Evolutionary conservation across 805 yeast genomes (phyloP).

Genomic region (Metschnikowia anglica): DNA sequence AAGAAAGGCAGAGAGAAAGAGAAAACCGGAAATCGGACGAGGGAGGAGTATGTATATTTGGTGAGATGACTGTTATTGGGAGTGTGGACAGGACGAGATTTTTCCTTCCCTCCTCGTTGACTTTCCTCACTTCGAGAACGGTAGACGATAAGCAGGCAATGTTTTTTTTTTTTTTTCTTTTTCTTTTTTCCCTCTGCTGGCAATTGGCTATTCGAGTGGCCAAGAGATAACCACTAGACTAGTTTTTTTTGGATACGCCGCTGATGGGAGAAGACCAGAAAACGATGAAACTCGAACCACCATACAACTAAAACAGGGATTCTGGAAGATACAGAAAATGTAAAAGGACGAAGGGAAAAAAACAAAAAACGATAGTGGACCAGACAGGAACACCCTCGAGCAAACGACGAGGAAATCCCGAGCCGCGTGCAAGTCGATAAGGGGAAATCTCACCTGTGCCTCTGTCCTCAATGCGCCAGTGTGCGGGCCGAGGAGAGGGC

Average conservation of each 20-base stretch:
- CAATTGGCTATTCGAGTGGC: neutral
- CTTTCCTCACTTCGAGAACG: neutral
- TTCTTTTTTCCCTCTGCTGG: neutral
- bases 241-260: too few relatives aligned
- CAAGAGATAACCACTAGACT: too few relatives aligned
- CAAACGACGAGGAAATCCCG: neutral
- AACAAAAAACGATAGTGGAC: neutral
- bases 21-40: neutral
- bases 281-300: too few relatives aligned
- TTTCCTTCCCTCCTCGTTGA: neutral
- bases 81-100: conserved; percentile 4
- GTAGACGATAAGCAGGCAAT: neutral
- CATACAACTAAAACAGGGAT: too few relatives aligned
- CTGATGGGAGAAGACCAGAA: too few relatives aligned
- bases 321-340: neutral
- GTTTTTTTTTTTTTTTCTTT: neutral
- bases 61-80: conserved; percentile 2
- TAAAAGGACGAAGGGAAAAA: neutral
- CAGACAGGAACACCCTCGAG: neutral
- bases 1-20: neutral
- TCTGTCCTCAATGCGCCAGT: too few relatives aligned
- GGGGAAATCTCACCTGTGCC: neutral
- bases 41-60: neutral
- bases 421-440: conserved; percentile 2
- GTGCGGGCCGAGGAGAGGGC: too few relatives aligned